Evolutionary conservation across 108 stramenopile species (phyloP).

Genomic region (Nannochloropsis gaditana): DNA sequence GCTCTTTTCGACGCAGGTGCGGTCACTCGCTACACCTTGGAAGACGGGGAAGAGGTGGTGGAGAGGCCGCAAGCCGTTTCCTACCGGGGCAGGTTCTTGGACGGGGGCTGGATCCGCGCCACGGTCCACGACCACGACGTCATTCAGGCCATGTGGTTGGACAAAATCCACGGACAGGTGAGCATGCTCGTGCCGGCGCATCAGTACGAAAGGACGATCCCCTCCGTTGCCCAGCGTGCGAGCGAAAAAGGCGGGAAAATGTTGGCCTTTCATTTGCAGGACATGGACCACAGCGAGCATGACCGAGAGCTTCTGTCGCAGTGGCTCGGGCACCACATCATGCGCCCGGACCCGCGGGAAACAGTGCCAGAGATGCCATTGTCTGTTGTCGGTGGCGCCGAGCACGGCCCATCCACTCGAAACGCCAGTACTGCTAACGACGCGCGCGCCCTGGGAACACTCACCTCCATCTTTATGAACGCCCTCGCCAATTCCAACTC

Average conservation of each 20-base stretch:
- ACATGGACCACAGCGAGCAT: neutral
- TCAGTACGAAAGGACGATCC: neutral
- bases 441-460: neutral
- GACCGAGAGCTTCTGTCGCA: neutral
- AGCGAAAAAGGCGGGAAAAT: neutral
- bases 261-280: neutral
- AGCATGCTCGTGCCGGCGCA: neutral
- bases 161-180: constrained; percentile 13
- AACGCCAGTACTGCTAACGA: neutral
- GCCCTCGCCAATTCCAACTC: neutral
- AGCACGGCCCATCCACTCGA: neutral
- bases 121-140: constrained; percentile 12
- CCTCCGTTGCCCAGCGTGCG: neutral
- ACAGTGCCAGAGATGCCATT: neutral
- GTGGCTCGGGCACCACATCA: neutral
- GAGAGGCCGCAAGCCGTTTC: neutral
- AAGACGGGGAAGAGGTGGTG: neutral
- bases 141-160: neutral
- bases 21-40: neutral
- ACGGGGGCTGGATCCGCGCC: neutral
- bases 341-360: neutral
- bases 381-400: neutral
- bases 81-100: neutral
- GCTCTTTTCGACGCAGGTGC: neutral
- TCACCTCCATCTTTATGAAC: neutral